Conservation (phyloP, 2,329 filamentous ascomycete species). For the Diaporthe sp. region DNA sequence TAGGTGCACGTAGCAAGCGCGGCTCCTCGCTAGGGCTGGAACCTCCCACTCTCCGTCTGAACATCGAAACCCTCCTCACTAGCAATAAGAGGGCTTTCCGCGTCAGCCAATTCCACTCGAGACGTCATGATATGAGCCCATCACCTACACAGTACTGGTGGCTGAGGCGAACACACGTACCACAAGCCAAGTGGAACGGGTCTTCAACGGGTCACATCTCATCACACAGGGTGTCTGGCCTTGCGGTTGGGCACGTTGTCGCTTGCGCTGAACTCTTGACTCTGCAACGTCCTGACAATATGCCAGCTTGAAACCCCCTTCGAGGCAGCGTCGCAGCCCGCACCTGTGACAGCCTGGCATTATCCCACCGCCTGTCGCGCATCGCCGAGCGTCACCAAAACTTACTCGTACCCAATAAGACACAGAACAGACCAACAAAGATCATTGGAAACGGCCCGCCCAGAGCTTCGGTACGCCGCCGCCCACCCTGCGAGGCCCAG, state of each 20-base stretch:
- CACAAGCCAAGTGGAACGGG: not conserved
- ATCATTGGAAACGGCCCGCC: not conserved
- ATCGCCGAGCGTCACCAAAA: constrained; percentile 5
- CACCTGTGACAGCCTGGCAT: constrained; percentile 8
- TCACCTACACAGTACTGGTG: constrained; percentile 6
- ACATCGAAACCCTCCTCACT: constrained; percentile 9
- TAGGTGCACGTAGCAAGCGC: not conserved
- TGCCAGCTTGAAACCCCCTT: not conserved
- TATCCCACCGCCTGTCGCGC: constrained; percentile 12
- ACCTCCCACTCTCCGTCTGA: constrained; percentile 5
- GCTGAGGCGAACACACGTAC: constrained; percentile 1
- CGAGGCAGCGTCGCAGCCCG: constrained; percentile 11
- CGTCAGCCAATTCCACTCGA: not conserved
- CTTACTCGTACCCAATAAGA: constrained; percentile 12
- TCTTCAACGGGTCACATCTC: not conserved
- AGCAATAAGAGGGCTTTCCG: not conserved
- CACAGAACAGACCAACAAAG: constrained; percentile 1
- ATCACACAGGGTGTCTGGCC: not conserved
- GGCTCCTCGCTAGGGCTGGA: constrained; percentile 20
- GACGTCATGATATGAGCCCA: constrained; percentile 5
- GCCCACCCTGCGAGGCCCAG: not conserved
- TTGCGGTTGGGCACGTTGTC: not conserved
- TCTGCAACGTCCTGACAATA: not conserved
- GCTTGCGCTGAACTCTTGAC: constrained; percentile 4
- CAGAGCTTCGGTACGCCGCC: constrained; percentile 18